These are phyloP conservation scores for Exophiala alcalophila DNA, from an alignment of 2,329 filamentous ascomycete species.

Conservation along the genomic window DNA sequence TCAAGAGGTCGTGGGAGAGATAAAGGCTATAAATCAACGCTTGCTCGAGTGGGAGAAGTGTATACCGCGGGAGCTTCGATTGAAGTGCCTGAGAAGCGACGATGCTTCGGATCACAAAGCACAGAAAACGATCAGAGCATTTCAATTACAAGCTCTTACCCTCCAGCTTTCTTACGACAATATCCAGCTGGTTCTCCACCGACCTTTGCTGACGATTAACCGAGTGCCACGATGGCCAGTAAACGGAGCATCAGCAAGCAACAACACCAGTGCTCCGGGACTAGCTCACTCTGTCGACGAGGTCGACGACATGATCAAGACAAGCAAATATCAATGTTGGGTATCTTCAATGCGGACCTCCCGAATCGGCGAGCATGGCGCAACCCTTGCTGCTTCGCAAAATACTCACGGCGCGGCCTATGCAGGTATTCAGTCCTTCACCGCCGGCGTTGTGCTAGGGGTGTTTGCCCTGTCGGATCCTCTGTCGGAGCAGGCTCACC, in stretches of 20 bases:
- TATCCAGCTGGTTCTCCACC: slow-evolving; percentile 43
- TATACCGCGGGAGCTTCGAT: slow-evolving; percentile 20
- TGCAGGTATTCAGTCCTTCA: slow-evolving; percentile 47
- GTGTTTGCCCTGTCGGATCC: slow-evolving; percentile 45
- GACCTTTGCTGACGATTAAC: slow-evolving; percentile 38
- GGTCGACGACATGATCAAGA: slow-evolving; percentile 18
- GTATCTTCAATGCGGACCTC: slow-evolving; percentile 43
- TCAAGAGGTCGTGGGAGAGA: slow-evolving; percentile 13
- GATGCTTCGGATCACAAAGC: slow-evolving; percentile 1
- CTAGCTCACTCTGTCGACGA: not conserved
- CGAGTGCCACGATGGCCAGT: slow-evolving; percentile 13
- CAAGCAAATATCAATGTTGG: slow-evolving; percentile 25
- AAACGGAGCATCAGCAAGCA: not conserved
- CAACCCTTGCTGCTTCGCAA: slow-evolving; percentile 39
- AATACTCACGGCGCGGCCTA: slow-evolving; percentile 46
- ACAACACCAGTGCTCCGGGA: not conserved
- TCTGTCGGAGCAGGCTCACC: slow-evolving; percentile 43
- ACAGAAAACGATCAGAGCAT: slow-evolving; percentile 11
- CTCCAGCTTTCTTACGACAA: slow-evolving; percentile 46
- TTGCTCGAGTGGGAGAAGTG: slow-evolving; percentile 19
- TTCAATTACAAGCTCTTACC: slow-evolving; percentile 39
- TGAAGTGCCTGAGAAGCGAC: slow-evolving; percentile 11
- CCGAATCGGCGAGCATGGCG: slow-evolving; percentile 30
- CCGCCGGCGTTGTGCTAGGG: slow-evolving; percentile 45
- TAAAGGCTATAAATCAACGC: slow-evolving; percentile 18